Conservation (phyloP, 441 rosid genomes). For the Gossypium lobatum region DNA sequence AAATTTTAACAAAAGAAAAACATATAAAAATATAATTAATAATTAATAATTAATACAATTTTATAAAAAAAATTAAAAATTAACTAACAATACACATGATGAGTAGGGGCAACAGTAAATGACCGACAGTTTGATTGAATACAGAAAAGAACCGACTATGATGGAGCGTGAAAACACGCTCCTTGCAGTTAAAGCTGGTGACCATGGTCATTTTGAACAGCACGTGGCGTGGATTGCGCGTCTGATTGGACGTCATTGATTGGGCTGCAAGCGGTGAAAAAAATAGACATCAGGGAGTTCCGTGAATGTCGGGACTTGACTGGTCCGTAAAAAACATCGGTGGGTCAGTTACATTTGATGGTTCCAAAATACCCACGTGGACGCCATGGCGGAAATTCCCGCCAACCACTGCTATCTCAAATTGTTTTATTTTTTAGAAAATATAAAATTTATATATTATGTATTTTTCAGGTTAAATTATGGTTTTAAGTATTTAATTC, state of each 20-base stretch:
- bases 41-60: background rate
- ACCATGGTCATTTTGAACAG: background rate
- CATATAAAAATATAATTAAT: too few relatives aligned
- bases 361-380: constrained; percentile 41
- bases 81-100: too few relatives aligned
- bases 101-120: background rate
- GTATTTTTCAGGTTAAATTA: background rate
- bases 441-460: background rate
- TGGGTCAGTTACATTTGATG: constrained; percentile 1
- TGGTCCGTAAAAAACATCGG: constrained; percentile 1
- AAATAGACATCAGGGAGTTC: background rate
- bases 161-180: background rate
- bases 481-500: too few relatives aligned
- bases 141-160: background rate
- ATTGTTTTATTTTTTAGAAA: background rate
- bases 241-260: background rate
- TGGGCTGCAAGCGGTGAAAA: background rate
- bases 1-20: too few relatives aligned
- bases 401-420: background rate
- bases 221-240: background rate
- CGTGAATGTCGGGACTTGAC: constrained; percentile 26
- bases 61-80: too few relatives aligned
- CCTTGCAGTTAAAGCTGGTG: background rate
- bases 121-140: background rate
- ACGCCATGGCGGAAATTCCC: background rate